Evolutionary conservation across 345 rosid genomes (phyloP).

Genomic region (Gossypium longicalyx): DNA sequence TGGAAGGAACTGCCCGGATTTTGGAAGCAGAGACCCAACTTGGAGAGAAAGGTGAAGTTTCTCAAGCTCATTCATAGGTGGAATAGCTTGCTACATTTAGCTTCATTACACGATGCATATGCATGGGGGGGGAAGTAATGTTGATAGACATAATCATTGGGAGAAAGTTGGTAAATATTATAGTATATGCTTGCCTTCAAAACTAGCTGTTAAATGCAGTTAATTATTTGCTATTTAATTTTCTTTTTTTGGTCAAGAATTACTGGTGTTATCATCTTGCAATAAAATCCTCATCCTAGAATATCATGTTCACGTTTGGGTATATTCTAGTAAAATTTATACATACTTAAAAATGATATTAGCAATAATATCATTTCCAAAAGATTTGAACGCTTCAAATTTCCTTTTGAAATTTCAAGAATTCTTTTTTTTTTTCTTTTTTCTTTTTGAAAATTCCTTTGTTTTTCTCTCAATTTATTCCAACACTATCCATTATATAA

Average conservation of each 20-base stretch:
- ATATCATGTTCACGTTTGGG: too few relatives aligned
- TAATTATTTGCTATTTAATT: background rate
- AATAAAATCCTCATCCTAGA: background rate
- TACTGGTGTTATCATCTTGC: background rate
- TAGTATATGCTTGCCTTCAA: background rate
- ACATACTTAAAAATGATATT: too few relatives aligned
- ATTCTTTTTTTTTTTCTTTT: too few relatives aligned
- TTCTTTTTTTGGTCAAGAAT: background rate
- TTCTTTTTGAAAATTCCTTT: too few relatives aligned
- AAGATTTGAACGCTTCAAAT: too few relatives aligned
- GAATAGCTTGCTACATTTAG: background rate
- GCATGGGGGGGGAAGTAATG: background rate
- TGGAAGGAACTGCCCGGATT: constrained; percentile 19
- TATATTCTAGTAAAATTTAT: too few relatives aligned
- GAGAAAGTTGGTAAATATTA: background rate
- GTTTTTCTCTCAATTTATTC: too few relatives aligned
- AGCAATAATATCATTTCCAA: too few relatives aligned
- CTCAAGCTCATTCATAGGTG: constrained; percentile 36
- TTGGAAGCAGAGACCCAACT: constrained; percentile 23
- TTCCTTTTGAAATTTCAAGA: too few relatives aligned
- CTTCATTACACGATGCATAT: background rate
- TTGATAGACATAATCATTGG: background rate
- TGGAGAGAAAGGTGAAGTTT: constrained; percentile 45
- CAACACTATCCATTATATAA: too few relatives aligned
- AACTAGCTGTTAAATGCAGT: background rate